Evolutionary conservation across 23 red algal genomes (phyloP), one percentile per base, ranked within the genome.

Genomic region (Gracilaria gracilis): DNA sequence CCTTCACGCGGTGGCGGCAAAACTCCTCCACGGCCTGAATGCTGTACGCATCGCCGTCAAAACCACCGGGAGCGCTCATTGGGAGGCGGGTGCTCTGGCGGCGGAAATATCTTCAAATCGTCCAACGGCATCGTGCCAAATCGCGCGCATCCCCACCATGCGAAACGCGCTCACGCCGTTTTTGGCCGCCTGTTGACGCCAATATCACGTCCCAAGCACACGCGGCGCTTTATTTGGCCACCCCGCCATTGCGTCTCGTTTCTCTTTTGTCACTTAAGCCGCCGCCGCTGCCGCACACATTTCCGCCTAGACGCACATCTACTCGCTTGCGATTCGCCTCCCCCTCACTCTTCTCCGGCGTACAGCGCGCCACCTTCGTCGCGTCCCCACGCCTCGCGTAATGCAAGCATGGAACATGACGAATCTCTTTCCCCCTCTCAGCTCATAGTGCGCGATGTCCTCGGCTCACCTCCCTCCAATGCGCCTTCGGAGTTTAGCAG

Each of bases 41-140:
- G 58, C 58, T 64, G 15, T 64, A 4, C 27, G 58, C 58, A 29
- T 3, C 4, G 58, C 58, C 4, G 6, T 6, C 58, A 3, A n/a
- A 4, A 15, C 58, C 6, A 17, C 27, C 5, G 42, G 11, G 11
- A 46, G 42, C 42, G 42, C 42, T 11, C 11, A 46, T 46, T 46
- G 42, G 31, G 31, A 29, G 37, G 69, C 69, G 69, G 69, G 37
- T 40, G 69, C 69, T 75, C 39, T 75, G 69, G 69, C 20, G 69
- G 69, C 69, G 69, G 36, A 75, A 75, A 75, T 75, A 75, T 75
- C 69, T 75, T 75, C 39, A 27, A 19, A 27, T n/a, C 69, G 36
- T 2, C 69, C 69, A 75, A 75, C 39, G 1, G 15, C 69, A 21
- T 12, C 36, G 69, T 32, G 69, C 69, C 69, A 75, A 75, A 46